Evolutionary conservation across 1,284 basidiomycete species (phyloP).

Genomic region (Microbotryum intermedium): DNA sequence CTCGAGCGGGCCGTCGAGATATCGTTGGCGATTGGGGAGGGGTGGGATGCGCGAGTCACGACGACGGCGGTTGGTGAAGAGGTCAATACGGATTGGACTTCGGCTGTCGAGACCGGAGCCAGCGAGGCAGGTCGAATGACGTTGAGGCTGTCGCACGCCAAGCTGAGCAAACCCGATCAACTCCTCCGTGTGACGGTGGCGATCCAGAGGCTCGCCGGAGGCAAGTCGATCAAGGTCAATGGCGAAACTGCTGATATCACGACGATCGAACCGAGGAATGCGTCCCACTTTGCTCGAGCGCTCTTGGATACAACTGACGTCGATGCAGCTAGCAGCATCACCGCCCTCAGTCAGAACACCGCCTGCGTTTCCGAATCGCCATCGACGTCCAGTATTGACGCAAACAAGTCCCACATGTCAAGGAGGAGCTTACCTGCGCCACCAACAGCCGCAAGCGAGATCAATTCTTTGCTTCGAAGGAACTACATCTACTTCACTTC

Average conservation of each 20-base stretch:
- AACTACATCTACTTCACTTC: slow-evolving; percentile 99
- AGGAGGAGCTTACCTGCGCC: too few species aligned
- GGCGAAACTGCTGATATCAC: slow-evolving; percentile 65
- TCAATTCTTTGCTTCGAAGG: slow-evolving; percentile 72
- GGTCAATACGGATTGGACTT: slow-evolving; percentile 37
- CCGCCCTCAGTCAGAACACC: neutral
- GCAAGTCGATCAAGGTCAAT: slow-evolving; percentile 67
- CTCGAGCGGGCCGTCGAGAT: slow-evolving; percentile 71
- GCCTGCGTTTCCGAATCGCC: neutral
- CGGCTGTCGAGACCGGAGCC: slow-evolving; percentile 55
- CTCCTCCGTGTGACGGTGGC: slow-evolving; percentile 67
- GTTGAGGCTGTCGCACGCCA: slow-evolving; percentile 22
- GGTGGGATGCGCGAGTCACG: slow-evolving; percentile 78
- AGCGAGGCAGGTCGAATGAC: slow-evolving; percentile 7
- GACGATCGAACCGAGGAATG: slow-evolving; percentile 56
- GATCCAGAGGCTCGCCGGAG: slow-evolving; percentile 62
- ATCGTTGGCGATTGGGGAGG: slow-evolving; percentile 62
- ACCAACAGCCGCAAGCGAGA: slow-evolving; percentile 32
- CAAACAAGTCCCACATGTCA: too few species aligned
- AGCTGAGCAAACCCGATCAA: slow-evolving; percentile 48
- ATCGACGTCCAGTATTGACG: too few species aligned
- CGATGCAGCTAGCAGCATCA: slow-evolving; percentile 57
- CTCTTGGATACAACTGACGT: slow-evolving; percentile 41
- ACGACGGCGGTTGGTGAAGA: slow-evolving; percentile 52
- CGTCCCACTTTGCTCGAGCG: slow-evolving; percentile 45